Base-by-base conservation (phyloP, 2,329 filamentous ascomycete species). In the Fusarium paranaense region DNA sequence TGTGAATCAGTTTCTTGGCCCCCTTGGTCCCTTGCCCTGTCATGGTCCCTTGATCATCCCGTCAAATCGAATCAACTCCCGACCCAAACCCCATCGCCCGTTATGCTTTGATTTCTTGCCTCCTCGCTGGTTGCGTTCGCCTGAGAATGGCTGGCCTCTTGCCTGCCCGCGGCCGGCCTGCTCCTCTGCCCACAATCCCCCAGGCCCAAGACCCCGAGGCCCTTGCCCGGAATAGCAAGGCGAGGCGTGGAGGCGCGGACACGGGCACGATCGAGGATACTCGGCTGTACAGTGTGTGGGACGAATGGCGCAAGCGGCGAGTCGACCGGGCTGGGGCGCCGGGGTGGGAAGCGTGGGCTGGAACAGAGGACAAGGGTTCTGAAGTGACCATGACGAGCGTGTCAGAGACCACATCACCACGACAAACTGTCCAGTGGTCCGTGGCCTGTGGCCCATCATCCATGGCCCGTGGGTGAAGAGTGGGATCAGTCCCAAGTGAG, bases 261-360 rank as follows among this genome's bases (percentile, higher is more conserved):
- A 76, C 66, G 74, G 75, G 64, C 75, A 67, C 74, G 69, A 78
- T 78, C 72, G 73, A 73, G 72, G 66, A 67, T 76, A 75, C 73
- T 78, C 77, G 76, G 77, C 75, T 77, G 73, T 77, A 77, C 77
- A 78, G 71, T 73, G 76, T 78, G 77, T 79, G 77, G 77, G 77
- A 79, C 77, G 76, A 54, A 79, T 78, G 77, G 77, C 77, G 77
- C 77, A 77, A 78, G 77, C 73, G 68, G 63, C 69, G 67, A 76
- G 70, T 72, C 71, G 74, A 75, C 75, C 62, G 69, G 74, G 67
- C 67, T 75, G 75, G 76, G 75, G 73, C 70, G 63, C 69, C 61
- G 65, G 72, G 76, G 72, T 76, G 61, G 58, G 69, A 73, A 75
- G 69, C 66, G 67, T 73, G 72, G 72, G 72, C 72, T 75, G 67